Evolutionary conservation across 768 basidiomycete species (phyloP).

Genomic region (Suillus luteus): DNA sequence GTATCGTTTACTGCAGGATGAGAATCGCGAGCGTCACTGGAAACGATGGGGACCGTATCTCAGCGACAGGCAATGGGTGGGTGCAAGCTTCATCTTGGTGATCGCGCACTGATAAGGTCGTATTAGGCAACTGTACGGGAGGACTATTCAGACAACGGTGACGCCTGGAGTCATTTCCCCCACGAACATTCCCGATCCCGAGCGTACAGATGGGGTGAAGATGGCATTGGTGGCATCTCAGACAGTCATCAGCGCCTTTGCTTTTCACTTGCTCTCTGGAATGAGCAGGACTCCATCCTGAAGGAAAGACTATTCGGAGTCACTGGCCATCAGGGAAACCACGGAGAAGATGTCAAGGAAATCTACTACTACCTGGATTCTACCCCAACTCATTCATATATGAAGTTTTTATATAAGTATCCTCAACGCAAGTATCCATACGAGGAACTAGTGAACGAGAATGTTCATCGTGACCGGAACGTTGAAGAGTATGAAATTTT

Average conservation of each 20-base stretch:
- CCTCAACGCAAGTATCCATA: constrained; percentile 93
- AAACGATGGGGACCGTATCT: constrained; percentile 99
- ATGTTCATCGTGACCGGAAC: constrained; percentile 76
- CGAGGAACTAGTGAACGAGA: constrained; percentile 89
- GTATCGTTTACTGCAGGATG: constrained; percentile 83
- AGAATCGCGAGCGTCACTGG: constrained; percentile 84
- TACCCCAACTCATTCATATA: constrained; percentile 98
- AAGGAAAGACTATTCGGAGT: constrained; percentile 97
- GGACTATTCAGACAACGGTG: constrained; percentile 95
- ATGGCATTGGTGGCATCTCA: constrained; percentile 95
- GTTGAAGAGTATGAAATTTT: constrained; percentile 92
- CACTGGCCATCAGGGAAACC: constrained; percentile 97
- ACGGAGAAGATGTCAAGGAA: constrained; percentile 99
- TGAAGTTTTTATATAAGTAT: constrained; percentile 99
- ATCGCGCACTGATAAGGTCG: background rate
- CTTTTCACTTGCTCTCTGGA: constrained; percentile 92
- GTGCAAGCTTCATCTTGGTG: constrained; percentile 22
- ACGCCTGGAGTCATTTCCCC: constrained; percentile 95
- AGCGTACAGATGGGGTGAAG: constrained; percentile 98
- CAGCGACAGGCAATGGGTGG: constrained; percentile 95
- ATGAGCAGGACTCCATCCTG: constrained; percentile 89
- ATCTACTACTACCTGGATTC: constrained; percentile 98
- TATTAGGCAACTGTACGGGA: constrained; percentile 94
- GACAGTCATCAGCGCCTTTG: constrained; percentile 97
- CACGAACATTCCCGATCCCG: constrained; percentile 92